Evolutionary conservation across 305 asterid species (phyloP), one percentile per base, ranked within the genome.

Genomic region (Fraxinus xanthoxyloides): DNA sequence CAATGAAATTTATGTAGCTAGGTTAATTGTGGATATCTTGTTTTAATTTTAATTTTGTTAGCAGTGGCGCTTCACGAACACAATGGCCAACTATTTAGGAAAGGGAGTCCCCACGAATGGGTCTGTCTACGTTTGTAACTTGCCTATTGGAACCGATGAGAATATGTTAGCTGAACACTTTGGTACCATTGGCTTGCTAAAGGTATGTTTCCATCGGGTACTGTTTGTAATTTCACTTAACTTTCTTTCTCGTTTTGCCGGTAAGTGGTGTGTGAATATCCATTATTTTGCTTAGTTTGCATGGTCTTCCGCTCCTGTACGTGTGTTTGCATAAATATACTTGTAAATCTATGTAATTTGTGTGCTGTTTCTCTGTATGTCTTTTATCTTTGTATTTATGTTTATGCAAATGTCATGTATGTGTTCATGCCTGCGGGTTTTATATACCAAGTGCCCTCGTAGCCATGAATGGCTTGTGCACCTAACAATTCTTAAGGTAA

Each of bases 131-230:
- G 98, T 95, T 48, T 95, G 95, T 85, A 93, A 95, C 81, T 88
- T 95, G 90, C 99, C 98, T 80, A 84, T 84, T 38, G 98, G 99
- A 6, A 95, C 99, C 21, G 93, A 88, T 85, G 99, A 94, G 87
- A 87, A 91, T 80, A 95, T 95, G 99, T 79, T 95, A 79, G 98
- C 99, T 72, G 98, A 95, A 56, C 89, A 89, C 89, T 95, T 95
- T 87, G 97, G 99, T 81, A 95, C 98, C 5, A 94, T 94, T 87
- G 99, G 99, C 79, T 82, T 95, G 95, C 89, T 95, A 31, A 95
- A 94, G 99, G 99, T 95, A 90, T 84, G 91, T 35, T 84, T 32
- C 75, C 78, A 77, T 8, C 67, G 74, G 81, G 79, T 82, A 75
- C 82, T 81, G 77, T 61, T 89, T 86, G 70, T 30, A 28, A 43